Percentiles rank a stretch among this genome's conserved stretches.
phyloP scores from a whole-genome alignment of 1,139 yeast species.

The Pneumocystis sp. region DNA sequence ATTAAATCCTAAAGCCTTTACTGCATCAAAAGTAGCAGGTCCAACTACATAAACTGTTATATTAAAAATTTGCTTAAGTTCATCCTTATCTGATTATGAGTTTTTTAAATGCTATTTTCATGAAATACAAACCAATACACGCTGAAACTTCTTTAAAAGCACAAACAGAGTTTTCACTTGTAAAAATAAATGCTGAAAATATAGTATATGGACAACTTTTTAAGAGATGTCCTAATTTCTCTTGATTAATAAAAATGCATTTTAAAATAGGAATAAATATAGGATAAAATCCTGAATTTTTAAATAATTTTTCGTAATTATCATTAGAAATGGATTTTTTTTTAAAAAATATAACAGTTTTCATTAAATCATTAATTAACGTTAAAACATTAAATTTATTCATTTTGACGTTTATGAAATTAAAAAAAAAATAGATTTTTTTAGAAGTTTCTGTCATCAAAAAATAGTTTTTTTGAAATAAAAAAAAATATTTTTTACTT shows the following conservation, averaged over 20 bases:
- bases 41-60: slow-evolving; percentile 71
- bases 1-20: slow-evolving; percentile 46
- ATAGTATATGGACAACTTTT: not conserved
- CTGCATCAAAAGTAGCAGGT: slow-evolving; percentile 63
- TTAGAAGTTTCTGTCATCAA: not conserved
- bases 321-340: not conserved
- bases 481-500: not conserved
- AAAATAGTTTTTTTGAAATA: not conserved
- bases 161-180: not conserved
- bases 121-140: not conserved
- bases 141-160: not conserved
- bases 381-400: not conserved
- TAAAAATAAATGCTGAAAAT: not conserved
- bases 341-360: not conserved
- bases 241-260: not conserved
- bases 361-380: not conserved
- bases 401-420: not conserved
- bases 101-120: not conserved
- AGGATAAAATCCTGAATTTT: not conserved
- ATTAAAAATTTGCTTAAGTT: not conserved
- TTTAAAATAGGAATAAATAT: not conserved
- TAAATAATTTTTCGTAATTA: not conserved
- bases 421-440: not conserved
- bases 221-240: not conserved
- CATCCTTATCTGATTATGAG: not conserved